Evolutionary conservation across 176 grass and related monocot species (phyloP).

Genomic region (Bonia amplexicaulis): DNA sequence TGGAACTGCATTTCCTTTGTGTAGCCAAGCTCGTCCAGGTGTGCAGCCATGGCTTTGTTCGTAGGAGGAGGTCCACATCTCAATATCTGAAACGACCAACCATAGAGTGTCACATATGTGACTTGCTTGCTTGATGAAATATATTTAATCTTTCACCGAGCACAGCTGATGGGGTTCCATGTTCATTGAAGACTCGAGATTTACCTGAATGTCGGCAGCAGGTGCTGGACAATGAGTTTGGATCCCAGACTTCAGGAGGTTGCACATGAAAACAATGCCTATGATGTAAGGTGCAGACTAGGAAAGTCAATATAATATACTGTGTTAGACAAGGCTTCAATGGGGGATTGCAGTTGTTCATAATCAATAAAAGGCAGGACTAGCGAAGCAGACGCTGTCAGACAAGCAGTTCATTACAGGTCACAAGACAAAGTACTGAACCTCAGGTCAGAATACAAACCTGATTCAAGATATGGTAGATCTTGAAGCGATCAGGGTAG

Average conservation of each 20-base stretch:
- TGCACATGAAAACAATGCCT: slow-evolving; percentile 16
- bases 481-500: slow-evolving; percentile 71
- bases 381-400: not conserved
- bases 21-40: slow-evolving; percentile 77
- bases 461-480: slow-evolving; percentile 89
- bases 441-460: slow-evolving; percentile 30
- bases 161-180: not conserved
- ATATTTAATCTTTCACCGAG: not conserved
- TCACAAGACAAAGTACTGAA: not conserved
- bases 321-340: not conserved
- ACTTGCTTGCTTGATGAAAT: not conserved
- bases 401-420: not conserved
- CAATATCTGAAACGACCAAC: slow-evolving; percentile 49
- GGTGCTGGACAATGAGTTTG: slow-evolving; percentile 64
- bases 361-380: not conserved
- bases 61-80: slow-evolving; percentile 95
- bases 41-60: slow-evolving; percentile 94
- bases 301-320: not conserved
- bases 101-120: not conserved
- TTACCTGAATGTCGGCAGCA: slow-evolving; percentile 79
- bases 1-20: slow-evolving; percentile 98
- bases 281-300: not conserved
- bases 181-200: not conserved
- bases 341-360: not conserved
- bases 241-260: slow-evolving; percentile 80